Evolutionary conservation across 352 stramenopile genomes (phyloP).

Genomic region (Globisporangium ultimum): DNA sequence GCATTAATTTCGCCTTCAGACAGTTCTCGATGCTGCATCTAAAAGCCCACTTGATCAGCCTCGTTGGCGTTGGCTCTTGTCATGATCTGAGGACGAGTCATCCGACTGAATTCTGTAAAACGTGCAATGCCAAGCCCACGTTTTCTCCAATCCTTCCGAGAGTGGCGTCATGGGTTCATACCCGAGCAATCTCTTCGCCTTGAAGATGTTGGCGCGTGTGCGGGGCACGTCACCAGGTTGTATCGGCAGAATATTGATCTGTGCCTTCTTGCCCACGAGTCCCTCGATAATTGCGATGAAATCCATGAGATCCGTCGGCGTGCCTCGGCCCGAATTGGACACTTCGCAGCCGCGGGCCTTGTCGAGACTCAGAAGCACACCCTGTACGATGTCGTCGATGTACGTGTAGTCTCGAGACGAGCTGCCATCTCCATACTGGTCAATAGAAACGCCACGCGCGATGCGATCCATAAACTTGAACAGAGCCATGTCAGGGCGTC

Average conservation of each 20-base stretch:
- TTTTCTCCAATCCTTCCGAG: slow-evolving; percentile 80
- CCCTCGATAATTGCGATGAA: slow-evolving; percentile 96
- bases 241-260: slow-evolving; percentile 92
- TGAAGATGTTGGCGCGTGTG: slow-evolving; percentile 95
- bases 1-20: no score
- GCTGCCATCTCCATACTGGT: slow-evolving; percentile 96
- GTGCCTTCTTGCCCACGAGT: slow-evolving; percentile 91
- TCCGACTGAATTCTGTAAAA: neutral
- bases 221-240: slow-evolving; percentile 96
- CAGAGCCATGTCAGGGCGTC: slow-evolving; percentile 82
- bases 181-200: slow-evolving; percentile 93
- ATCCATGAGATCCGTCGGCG: slow-evolving; percentile 88
- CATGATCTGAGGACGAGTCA: no score
- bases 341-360: slow-evolving; percentile 88
- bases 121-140: slow-evolving; percentile 1
- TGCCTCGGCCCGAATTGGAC: slow-evolving; percentile 97
- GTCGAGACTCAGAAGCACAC: slow-evolving; percentile 82
- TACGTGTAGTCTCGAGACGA: slow-evolving; percentile 98
- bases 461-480: slow-evolving; percentile 15
- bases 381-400: slow-evolving; percentile 98
- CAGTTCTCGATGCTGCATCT: no score
- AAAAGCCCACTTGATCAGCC: no score
- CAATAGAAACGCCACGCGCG: slow-evolving; percentile 85
- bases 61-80: no score
- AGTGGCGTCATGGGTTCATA: slow-evolving; percentile 94